Evolutionary conservation across 2,329 filamentous ascomycete species (phyloP).

Genomic region (Daldinia sp.): DNA sequence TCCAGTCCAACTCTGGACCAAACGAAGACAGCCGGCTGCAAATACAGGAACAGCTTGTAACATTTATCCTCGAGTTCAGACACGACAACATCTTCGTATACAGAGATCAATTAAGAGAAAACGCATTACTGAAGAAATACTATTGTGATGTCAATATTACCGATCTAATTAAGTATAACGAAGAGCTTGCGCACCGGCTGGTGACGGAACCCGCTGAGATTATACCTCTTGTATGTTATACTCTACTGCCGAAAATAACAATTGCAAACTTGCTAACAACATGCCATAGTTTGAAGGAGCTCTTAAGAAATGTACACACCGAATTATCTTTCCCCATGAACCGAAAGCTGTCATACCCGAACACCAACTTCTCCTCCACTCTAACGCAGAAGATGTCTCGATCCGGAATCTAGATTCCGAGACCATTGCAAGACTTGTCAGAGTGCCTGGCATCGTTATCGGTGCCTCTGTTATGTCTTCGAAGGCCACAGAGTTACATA

Average conservation of each 20-base stretch:
- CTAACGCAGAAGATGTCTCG: constrained; percentile 87
- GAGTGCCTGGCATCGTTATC: constrained; percentile 97
- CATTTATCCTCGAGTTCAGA: constrained; percentile 93
- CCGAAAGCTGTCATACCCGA: constrained; percentile 78
- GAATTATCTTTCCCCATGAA: constrained; percentile 88
- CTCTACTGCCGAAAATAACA: background rate
- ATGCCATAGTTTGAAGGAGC: constrained; percentile 83
- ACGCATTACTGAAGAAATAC: constrained; percentile 92
- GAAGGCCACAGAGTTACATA: constrained; percentile 87
- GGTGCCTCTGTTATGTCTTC: constrained; percentile 96
- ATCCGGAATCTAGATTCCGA: constrained; percentile 94
- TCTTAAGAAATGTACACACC: constrained; percentile 89
- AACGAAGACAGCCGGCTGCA: constrained; percentile 77
- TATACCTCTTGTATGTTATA: constrained; percentile 80
- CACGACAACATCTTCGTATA: constrained; percentile 96
- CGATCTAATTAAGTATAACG: constrained; percentile 95
- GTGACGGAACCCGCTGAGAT: constrained; percentile 92
- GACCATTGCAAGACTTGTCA: constrained; percentile 92
- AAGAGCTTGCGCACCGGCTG: constrained; percentile 91
- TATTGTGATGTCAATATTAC: constrained; percentile 97
- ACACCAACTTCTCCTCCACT: constrained; percentile 95
- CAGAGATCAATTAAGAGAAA: constrained; percentile 96
- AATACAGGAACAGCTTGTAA: constrained; percentile 82
- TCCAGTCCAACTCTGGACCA: constrained; percentile 74
- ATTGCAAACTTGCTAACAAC: constrained; percentile 22